These are phyloP conservation scores for Globisporangium megalacanthum DNA, from an alignment of 352 stramenopile species.

Conservation along the genomic window DNA sequence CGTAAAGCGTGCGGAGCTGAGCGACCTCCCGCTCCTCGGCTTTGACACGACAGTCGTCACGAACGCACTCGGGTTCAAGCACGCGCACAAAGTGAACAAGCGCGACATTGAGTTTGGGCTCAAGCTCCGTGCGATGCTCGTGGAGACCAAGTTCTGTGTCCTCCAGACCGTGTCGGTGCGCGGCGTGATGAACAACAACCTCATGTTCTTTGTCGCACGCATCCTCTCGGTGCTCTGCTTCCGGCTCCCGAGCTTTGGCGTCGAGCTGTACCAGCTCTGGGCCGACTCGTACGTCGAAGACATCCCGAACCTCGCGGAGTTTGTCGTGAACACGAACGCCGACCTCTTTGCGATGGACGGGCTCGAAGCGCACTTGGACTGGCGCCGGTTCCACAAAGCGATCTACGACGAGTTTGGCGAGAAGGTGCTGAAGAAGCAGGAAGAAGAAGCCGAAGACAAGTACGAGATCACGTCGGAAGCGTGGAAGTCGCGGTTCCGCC, in stretches of 20 bases:
- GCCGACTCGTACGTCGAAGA: conserved; percentile 79
- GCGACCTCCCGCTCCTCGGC: conserved; percentile 73
- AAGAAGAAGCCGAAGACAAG: conserved; percentile 88
- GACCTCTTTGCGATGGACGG: conserved; percentile 88
- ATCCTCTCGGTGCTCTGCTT: conserved; percentile 88
- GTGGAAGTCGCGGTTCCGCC: conserved; percentile 79
- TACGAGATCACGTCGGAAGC: conserved; percentile 83
- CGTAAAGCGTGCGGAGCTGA: conserved; percentile 83
- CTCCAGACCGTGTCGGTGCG: conserved; percentile 84
- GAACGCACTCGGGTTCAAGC: conserved; percentile 59
- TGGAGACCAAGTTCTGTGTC: conserved; percentile 87
- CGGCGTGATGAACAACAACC: conserved; percentile 89
- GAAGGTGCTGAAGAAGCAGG: conserved; percentile 79
- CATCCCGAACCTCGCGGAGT: conserved; percentile 75
- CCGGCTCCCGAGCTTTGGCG: conserved; percentile 78
- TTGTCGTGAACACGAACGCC: conserved; percentile 75
- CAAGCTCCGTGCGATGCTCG: conserved; percentile 83
- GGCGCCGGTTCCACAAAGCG: conserved; percentile 86
- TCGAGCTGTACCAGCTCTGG: conserved; percentile 86
- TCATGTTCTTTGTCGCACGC: conserved; percentile 88
- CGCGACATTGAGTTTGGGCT: conserved; percentile 80
- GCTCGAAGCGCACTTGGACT: conserved; percentile 82
- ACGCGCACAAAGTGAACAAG: conserved; percentile 70
- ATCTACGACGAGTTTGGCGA: conserved; percentile 84
- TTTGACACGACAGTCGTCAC: conserved; percentile 77